Conservation (phyloP, 306 rosid genomes). For the Hippophae gyantsensis region DNA sequence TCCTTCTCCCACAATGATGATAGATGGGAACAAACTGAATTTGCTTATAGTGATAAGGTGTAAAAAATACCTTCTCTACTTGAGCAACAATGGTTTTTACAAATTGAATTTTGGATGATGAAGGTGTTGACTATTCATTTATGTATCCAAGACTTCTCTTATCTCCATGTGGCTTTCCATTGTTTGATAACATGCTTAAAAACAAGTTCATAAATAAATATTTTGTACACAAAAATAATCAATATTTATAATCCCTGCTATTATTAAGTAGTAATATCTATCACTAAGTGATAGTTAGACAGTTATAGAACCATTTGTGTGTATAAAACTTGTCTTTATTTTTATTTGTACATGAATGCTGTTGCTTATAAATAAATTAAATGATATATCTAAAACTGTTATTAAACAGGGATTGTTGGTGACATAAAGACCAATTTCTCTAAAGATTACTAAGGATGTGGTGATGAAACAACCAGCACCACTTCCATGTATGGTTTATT, state of each 20-base stretch:
- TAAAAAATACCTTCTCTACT: too few relatives aligned
- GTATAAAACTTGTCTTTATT: neutral
- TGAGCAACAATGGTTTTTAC: too few relatives aligned
- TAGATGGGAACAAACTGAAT: too few relatives aligned
- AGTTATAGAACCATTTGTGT: neutral
- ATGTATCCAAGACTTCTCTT: too few relatives aligned
- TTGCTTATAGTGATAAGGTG: too few relatives aligned
- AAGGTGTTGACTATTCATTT: too few relatives aligned
- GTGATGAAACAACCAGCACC: constrained; percentile 46
- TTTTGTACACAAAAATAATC: too few relatives aligned
- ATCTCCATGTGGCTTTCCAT: too few relatives aligned
- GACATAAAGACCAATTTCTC: constrained; percentile 43
- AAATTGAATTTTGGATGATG: too few relatives aligned
- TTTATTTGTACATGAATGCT: constrained; percentile 1
- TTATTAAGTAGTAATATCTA: neutral
- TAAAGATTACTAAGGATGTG: constrained; percentile 69
- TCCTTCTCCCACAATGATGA: too few relatives aligned
- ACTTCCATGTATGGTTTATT: constrained; percentile 33
- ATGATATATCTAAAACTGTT: constrained; percentile 11
- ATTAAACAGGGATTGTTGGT: constrained; percentile 51
- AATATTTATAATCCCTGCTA: neutral
- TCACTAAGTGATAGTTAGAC: neutral
- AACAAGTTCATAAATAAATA: too few relatives aligned
- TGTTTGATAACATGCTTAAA: too few relatives aligned
- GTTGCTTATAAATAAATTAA: neutral